A percentile compares a stretch with the other conserved stretches of the same genome.
These are phyloP conservation scores for Przewalskia tangutica DNA, from an alignment of 257 asterid genomes.

Conservation along the genomic window DNA sequence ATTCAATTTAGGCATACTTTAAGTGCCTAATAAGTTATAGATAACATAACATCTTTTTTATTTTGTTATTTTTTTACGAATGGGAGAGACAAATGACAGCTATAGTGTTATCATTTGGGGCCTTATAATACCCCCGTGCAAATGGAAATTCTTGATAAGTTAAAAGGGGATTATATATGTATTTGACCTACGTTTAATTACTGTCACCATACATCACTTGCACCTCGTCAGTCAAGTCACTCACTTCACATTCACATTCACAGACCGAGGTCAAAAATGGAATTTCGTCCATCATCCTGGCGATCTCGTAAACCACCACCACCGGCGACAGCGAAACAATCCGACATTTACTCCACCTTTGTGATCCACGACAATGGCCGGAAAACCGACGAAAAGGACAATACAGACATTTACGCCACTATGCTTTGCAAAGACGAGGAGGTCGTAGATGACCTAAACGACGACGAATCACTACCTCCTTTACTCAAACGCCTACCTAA, in stretches of 20 bases:
- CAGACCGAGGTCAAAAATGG: constrained; percentile 27
- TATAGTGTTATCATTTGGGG: no score
- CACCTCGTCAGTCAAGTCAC: no score
- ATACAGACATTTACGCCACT: constrained; percentile 44
- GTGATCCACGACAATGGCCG: constrained; percentile 31
- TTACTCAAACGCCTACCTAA: constrained; percentile 78
- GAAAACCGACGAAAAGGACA: constrained; percentile 14
- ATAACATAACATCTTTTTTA: no score
- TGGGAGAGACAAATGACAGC: no score
- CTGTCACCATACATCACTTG: no score
- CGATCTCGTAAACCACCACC: constrained; percentile 54
- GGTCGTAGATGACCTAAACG: constrained; percentile 26
- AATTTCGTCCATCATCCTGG: constrained; percentile 49
- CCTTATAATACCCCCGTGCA: no score
- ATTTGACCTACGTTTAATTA: no score
- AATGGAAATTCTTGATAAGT: no score
- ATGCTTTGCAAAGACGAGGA: constrained; percentile 49
- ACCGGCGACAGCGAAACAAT: constrained; percentile 35
- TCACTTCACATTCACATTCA: not conserved
- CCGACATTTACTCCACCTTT: constrained; percentile 59
- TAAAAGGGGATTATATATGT: no score
- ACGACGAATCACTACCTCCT: constrained; percentile 81
- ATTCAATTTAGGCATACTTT: no score
- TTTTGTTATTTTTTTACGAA: no score
- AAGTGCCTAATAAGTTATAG: no score